A percentile compares a stretch with the other conserved stretches of the same genome.
These are phyloP conservation scores for Fusarium pseudograminearum DNA, from an alignment of 2,329 filamentous ascomycete species.

Conservation along the genomic window DNA sequence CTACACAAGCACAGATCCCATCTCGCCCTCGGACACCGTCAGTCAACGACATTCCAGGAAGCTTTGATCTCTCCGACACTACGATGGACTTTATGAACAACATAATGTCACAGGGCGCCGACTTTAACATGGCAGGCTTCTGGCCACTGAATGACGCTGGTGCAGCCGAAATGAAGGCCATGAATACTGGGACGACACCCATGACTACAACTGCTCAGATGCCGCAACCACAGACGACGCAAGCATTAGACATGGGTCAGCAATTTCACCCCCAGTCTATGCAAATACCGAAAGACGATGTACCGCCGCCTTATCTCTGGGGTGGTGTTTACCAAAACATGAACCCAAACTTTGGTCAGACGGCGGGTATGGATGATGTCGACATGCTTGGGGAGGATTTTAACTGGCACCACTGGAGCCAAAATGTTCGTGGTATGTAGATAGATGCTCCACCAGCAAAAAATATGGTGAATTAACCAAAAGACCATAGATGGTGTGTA, in stretches of 20 bases:
- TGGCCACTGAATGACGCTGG: constrained; percentile 44
- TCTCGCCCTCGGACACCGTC: constrained; percentile 39
- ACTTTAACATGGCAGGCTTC: constrained; percentile 35
- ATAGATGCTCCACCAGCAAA: constrained; percentile 46
- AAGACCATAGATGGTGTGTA: constrained; percentile 4
- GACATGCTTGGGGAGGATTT: constrained; percentile 59
- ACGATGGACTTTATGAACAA: constrained; percentile 49
- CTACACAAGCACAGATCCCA: constrained; percentile 21
- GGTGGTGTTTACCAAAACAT: constrained; percentile 49
- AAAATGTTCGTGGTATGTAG: constrained; percentile 56
- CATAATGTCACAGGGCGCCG: constrained; percentile 28
- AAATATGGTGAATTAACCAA: constrained; percentile 40
- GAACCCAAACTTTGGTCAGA: constrained; percentile 48
- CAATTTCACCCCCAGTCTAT: constrained; percentile 35
- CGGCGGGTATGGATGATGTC: constrained; percentile 49
- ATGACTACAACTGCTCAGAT: constrained; percentile 3
- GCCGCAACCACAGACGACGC: constrained; percentile 19
- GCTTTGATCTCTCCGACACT: constrained; percentile 47
- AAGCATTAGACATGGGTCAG: constrained; percentile 18
- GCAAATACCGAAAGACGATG: constrained; percentile 50
- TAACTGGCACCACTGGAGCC: constrained; percentile 64
- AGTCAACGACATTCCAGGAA: constrained; percentile 27
- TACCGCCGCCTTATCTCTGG: constrained; percentile 59
- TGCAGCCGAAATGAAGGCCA: constrained; percentile 37
- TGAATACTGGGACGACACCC: constrained; percentile 5